phyloP scores from a whole-genome alignment of 306 rosid species.

The Citrullus mucosospermus region DNA sequence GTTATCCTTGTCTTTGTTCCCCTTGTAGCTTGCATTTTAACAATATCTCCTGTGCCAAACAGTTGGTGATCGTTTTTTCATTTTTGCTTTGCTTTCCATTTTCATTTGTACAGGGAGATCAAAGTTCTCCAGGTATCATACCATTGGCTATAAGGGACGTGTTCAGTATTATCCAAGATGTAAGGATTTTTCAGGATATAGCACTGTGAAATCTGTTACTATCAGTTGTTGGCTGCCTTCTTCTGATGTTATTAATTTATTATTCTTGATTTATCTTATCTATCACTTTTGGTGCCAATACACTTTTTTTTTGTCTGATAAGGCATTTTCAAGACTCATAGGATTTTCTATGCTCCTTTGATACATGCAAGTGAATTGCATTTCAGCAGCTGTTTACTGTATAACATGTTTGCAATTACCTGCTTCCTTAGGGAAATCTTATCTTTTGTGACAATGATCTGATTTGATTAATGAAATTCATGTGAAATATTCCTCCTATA shows the following conservation, averaged over 20 bases:
- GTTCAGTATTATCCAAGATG: conserved; percentile 95
- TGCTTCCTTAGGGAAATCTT: background rate
- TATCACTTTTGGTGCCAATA: background rate
- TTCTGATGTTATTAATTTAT: background rate
- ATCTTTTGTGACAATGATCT: background rate
- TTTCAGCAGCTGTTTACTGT: background rate
- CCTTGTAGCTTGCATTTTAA: background rate
- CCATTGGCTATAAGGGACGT: conserved; percentile 98
- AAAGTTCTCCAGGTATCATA: conserved; percentile 74
- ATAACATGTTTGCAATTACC: background rate
- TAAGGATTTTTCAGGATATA: conserved; percentile 25
- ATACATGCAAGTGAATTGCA: background rate
- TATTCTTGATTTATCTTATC: background rate
- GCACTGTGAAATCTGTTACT: background rate
- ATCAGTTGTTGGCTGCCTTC: background rate
- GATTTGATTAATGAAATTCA: background rate
- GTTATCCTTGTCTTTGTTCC: background rate
- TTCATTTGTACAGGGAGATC: conserved; percentile 70
- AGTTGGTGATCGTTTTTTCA: background rate
- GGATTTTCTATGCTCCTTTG: background rate
- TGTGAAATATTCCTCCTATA: background rate
- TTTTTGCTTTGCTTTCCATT: background rate
- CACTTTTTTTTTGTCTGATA: background rate
- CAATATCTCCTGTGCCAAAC: background rate
- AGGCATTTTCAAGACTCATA: background rate